Conservation (phyloP, 2,329 filamentous ascomycete genomes). For the Colletotrichum sp. region DNA sequence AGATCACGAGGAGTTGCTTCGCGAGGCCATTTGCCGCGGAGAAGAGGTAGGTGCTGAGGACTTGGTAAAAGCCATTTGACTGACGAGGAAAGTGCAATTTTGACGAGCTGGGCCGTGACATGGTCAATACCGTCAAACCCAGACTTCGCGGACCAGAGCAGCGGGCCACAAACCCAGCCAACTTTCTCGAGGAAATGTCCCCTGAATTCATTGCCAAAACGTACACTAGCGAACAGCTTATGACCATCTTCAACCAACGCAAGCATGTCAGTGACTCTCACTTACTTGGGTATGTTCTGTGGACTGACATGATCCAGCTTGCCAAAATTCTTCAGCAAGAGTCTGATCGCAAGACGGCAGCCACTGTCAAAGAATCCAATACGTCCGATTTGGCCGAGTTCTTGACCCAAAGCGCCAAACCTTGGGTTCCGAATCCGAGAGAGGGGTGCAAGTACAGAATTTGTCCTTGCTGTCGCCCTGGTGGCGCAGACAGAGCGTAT, state of each 20-base stretch:
- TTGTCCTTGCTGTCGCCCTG: constrained; percentile 54
- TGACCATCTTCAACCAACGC: constrained; percentile 53
- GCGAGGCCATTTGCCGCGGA: constrained; percentile 37
- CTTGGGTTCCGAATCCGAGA: constrained; percentile 40
- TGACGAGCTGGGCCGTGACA: constrained; percentile 35
- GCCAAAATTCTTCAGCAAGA: constrained; percentile 9
- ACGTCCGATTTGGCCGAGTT: background rate
- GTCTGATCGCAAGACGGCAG: background rate
- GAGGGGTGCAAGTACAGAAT: constrained; percentile 56
- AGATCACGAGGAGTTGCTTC: constrained; percentile 53
- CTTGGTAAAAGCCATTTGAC: constrained; percentile 13
- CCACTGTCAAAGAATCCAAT: background rate
- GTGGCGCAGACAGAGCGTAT: constrained; percentile 46
- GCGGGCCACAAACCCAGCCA: constrained; percentile 44
- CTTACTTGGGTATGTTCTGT: background rate
- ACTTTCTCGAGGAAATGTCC: constrained; percentile 48
- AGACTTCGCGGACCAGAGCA: constrained; percentile 44
- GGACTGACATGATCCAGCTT: background rate
- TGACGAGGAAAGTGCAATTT: constrained; percentile 32
- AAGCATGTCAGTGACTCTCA: constrained; percentile 43
- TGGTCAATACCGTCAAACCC: constrained; percentile 36
- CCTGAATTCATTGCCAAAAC: constrained; percentile 39
- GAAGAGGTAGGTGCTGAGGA: constrained; percentile 24
- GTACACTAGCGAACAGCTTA: constrained; percentile 54
- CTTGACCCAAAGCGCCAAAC: constrained; percentile 20